phyloP scores from a whole-genome alignment of 345 rosid genomes.

The Lumnitzera littorea region DNA sequence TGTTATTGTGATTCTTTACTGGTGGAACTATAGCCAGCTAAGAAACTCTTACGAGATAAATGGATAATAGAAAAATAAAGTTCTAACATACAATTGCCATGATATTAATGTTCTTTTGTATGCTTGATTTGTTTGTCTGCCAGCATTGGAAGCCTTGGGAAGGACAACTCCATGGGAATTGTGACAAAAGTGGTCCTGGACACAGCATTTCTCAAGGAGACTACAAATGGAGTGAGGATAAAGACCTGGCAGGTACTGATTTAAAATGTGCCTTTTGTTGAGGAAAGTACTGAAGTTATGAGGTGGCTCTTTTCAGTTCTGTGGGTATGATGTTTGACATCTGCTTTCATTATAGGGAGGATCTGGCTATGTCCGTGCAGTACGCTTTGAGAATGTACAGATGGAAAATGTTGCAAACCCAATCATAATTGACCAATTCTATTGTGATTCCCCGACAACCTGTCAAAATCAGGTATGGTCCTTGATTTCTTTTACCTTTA shows the following conservation, averaged over 20 bases:
- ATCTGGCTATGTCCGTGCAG: constrained; percentile 75
- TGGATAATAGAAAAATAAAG: no score
- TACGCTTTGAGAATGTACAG: constrained; percentile 72
- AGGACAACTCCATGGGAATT: constrained; percentile 62
- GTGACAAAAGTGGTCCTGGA: constrained; percentile 85
- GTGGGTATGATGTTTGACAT: constrained; percentile 4
- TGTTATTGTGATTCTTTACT: not conserved
- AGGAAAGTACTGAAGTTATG: not conserved
- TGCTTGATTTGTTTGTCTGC: constrained; percentile 9
- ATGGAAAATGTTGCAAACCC: constrained; percentile 84
- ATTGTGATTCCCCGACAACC: constrained; percentile 77
- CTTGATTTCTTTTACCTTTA: not conserved
- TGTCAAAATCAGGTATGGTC: constrained; percentile 75
- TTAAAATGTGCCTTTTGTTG: not conserved
- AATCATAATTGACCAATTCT: constrained; percentile 91
- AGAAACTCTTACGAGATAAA: no score
- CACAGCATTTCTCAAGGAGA: constrained; percentile 66
- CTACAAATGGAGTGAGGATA: constrained; percentile 89
- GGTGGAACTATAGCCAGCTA: no score
- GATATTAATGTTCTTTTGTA: not conserved
- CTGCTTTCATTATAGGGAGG: constrained; percentile 55
- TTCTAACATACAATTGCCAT: not conserved
- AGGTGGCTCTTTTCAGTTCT: not conserved
- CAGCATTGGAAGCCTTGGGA: constrained; percentile 96
- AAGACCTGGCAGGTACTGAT: constrained; percentile 93